Percentiles rank a stretch among this genome's conserved stretches.
phyloP scores from a whole-genome alignment of 106 monocot genomes.

The Allium sativum region DNA sequence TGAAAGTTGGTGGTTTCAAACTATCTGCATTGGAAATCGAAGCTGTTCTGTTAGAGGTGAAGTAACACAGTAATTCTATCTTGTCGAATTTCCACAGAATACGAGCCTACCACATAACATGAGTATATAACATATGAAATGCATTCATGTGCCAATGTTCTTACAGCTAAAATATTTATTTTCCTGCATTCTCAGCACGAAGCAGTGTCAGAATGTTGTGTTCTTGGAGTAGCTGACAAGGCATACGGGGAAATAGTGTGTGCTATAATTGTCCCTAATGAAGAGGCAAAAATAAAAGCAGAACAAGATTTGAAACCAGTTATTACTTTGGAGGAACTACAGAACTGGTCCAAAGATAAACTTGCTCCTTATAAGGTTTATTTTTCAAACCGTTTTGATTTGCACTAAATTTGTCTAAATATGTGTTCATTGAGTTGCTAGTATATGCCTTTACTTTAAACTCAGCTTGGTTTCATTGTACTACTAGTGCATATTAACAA shows the following conservation, averaged over 20 bases:
- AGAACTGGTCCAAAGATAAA: conserved; percentile 65
- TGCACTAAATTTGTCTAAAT: too few relatives aligned
- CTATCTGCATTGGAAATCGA: conserved; percentile 96
- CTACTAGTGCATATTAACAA: too few relatives aligned
- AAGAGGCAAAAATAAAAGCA: conserved; percentile 25
- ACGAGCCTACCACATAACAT: too few relatives aligned
- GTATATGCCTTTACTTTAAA: too few relatives aligned
- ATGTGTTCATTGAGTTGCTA: too few relatives aligned
- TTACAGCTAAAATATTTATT: too few relatives aligned
- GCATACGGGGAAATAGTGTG: conserved; percentile 81
- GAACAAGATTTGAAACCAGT: conserved; percentile 35
- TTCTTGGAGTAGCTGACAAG: conserved; percentile 76
- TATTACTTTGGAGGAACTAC: conserved; percentile 61
- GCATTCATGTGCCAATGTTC: too few relatives aligned
- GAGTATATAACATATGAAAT: too few relatives aligned
- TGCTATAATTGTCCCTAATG: conserved; percentile 62
- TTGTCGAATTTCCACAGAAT: too few relatives aligned
- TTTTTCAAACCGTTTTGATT: background rate
- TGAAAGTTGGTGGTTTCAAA: conserved; percentile 99
- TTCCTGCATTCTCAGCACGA: conserved; percentile 44
- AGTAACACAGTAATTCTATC: conserved; percentile 3
- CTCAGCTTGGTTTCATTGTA: too few relatives aligned
- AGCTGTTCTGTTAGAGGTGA: conserved; percentile 78
- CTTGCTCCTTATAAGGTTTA: conserved; percentile 96
- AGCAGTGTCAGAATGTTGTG: conserved; percentile 67